These are phyloP conservation scores for Aleurites moluccanus DNA, from an alignment of 441 rosid genomes.

Conservation along the genomic window DNA sequence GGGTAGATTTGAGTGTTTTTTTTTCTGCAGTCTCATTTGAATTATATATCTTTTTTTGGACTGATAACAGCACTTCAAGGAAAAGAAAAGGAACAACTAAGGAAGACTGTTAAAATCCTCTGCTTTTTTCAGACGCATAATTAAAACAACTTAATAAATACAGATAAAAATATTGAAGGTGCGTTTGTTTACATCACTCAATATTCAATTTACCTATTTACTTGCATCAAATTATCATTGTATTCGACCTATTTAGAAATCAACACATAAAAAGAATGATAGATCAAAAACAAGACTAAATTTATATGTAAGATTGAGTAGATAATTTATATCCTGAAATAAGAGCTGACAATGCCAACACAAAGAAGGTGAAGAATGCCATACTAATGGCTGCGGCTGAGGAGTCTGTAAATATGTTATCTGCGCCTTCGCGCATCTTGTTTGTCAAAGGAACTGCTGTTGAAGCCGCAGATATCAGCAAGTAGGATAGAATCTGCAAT, in stretches of 20 bases:
- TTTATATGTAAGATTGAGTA: conserved; percentile 53
- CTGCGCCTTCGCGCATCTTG: conserved; percentile 56
- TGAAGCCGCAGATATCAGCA: conserved; percentile 70
- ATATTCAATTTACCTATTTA: conserved; percentile 15
- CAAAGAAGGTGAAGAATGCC: conserved; percentile 62
- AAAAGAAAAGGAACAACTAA: neutral
- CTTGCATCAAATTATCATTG: neutral
- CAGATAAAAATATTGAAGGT: neutral
- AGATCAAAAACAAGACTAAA: neutral
- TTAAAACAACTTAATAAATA: neutral
- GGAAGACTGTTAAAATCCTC: neutral
- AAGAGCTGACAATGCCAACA: conserved; percentile 62
- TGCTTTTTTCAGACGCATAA: neutral
- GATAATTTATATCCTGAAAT: conserved; percentile 76
- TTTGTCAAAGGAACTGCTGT: conserved; percentile 74
- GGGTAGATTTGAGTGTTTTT: neutral
- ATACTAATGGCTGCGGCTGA: conserved; percentile 66
- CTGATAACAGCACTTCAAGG: neutral
- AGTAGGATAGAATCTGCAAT: conserved; percentile 56
- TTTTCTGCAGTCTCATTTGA: neutral
- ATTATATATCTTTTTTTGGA: neutral
- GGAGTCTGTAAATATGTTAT: conserved; percentile 68
- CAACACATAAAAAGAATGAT: neutral
- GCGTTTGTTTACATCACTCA: neutral
- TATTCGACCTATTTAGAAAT: neutral